Base-by-base conservation (phyloP, 768 basidiomycete genomes). In the Mycena crocata region DNA sequence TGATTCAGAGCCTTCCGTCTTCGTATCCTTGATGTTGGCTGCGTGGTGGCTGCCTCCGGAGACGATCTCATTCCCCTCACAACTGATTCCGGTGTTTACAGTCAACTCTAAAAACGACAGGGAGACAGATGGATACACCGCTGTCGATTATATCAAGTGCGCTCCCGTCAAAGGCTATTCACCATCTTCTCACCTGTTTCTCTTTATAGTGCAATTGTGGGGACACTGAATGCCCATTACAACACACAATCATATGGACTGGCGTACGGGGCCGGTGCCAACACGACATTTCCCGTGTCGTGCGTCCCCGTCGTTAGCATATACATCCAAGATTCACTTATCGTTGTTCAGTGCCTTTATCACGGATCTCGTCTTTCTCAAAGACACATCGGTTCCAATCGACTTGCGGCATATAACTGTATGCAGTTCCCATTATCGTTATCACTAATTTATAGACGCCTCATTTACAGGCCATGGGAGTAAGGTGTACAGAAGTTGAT, bases 21-120 rank as follows among this genome's bases (percentile, higher is more conserved):
- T n/a, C n/a, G n/a, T n/a, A n/a, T n/a, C n/a, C n/a, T n/a, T n/a
- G n/a, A n/a, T n/a, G n/a, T n/a, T n/a, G n/a, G n/a, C n/a, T n/a
- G n/a, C n/a, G n/a, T n/a, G n/a, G n/a, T n/a, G n/a, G n/a, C n/a
- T n/a, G n/a, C n/a, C n/a, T n/a, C n/a, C n/a, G n/a, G n/a, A n/a
- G n/a, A n/a, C n/a, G n/a, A n/a, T n/a, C n/a, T n/a, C n/a, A n/a
- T n/a, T n/a, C n/a, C 23, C 35, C 31, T 34, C 48, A 32, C 39
- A 24, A 37, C 45, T 32, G 15, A 48, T 42, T 26, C 15, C 23
- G 21, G 19, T 19, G 1, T 37, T 52, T 26, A 15, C 70, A 97
- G 96, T 98, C 62, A 98, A 98, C 75, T 83, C 87, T 15, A 86
- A 84, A 69, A 98, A 97, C 72, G 96, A 98, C 74, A 85, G 96